Evolutionary conservation across 2,329 filamentous ascomycete species (phyloP).

Genomic region (Trichoderma sp.): DNA sequence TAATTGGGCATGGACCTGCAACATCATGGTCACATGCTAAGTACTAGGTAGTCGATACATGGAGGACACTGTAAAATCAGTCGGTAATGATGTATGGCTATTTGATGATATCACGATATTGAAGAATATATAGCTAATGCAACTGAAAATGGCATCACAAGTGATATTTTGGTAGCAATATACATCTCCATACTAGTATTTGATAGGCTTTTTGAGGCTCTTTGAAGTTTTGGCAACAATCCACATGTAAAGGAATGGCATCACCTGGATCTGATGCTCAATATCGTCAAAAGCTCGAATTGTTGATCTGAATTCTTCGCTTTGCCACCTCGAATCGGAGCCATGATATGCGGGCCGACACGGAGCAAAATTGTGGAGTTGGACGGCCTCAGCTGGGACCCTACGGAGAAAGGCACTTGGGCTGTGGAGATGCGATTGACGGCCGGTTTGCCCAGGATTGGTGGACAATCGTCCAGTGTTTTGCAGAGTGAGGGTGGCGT

Average conservation of each 20-base stretch:
- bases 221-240: not conserved
- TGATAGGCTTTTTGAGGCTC: not conserved
- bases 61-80: not conserved
- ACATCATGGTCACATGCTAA: not conserved
- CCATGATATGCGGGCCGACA: not conserved
- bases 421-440: not conserved
- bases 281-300: not conserved
- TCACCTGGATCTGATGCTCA: not conserved
- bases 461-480: not conserved
- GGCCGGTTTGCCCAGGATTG: not conserved
- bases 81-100: not conserved
- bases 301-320: not conserved
- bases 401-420: not conserved
- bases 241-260: not conserved
- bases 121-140: not conserved
- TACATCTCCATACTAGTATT: not conserved
- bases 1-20: not conserved
- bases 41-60: not conserved
- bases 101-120: not conserved
- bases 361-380: not conserved
- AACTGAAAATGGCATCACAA: not conserved
- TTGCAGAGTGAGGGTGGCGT: not conserved
- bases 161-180: not conserved
- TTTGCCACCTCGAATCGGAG: not conserved
- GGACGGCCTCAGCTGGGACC: not conserved